phyloP scores from a whole-genome alignment of 495 filamentous ascomycete genomes.

The Aspergillus incahuasiensis region DNA sequence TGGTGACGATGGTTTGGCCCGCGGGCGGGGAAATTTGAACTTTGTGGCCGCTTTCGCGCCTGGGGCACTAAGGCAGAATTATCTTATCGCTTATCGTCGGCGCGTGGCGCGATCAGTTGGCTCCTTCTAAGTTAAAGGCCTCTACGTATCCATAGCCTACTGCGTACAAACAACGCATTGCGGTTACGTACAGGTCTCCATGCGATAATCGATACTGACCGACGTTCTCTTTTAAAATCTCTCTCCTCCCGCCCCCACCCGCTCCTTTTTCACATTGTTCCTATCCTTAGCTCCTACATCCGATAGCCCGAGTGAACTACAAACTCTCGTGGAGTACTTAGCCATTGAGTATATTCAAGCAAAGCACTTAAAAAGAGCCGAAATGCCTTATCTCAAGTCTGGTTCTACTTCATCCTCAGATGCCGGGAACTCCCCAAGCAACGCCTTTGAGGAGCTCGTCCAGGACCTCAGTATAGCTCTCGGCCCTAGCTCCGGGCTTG shows the following conservation, averaged over 20 bases:
- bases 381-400: conserved; percentile 35
- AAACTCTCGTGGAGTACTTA: neutral
- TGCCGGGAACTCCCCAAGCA: conserved; percentile 4
- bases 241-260: neutral
- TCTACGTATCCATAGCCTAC: neutral
- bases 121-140: neutral
- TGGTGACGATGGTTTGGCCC: no score
- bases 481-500: conserved; percentile 72
- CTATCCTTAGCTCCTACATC: neutral
- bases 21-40: conserved; percentile 28
- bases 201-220: neutral
- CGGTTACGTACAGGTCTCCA: neutral
- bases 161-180: no score
- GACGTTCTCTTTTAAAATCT: neutral
- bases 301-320: neutral
- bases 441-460: conserved; percentile 69
- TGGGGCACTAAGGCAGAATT: conserved; percentile 21
- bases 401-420: conserved; percentile 9
- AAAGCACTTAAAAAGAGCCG: conserved; percentile 2
- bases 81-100: conserved; percentile 25
- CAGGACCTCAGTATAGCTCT: conserved; percentile 63
- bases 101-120: conserved; percentile 2
- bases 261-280: neutral
- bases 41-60: conserved; percentile 28
- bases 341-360: neutral